Evolutionary conservation across 768 basidiomycete species (phyloP).

Genomic region (Tephrocybe rancida): DNA sequence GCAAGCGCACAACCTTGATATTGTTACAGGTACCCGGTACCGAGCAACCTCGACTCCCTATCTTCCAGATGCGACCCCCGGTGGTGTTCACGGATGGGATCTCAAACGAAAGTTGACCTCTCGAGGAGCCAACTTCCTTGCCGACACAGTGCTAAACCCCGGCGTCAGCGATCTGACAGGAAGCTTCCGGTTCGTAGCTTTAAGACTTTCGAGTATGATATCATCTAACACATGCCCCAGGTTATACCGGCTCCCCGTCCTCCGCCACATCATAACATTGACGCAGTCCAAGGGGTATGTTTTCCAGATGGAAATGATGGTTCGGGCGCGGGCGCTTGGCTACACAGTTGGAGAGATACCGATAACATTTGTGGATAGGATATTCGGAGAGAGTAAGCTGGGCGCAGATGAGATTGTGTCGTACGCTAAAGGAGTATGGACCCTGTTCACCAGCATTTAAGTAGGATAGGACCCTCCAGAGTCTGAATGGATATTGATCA

Average conservation of each 20-base stretch:
- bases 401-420: slow-evolving; percentile 87
- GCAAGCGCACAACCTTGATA: slow-evolving; percentile 85
- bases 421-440: slow-evolving; percentile 86
- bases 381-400: slow-evolving; percentile 93
- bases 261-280: slow-evolving; percentile 81
- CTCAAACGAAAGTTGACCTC: slow-evolving; percentile 87
- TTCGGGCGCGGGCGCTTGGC: slow-evolving; percentile 79
- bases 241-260: slow-evolving; percentile 74
- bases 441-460: slow-evolving; percentile 73
- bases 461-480: no score
- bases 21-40: slow-evolving; percentile 93
- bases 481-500: no score
- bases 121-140: slow-evolving; percentile 88
- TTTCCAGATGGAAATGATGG: slow-evolving; percentile 99
- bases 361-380: slow-evolving; percentile 92
- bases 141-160: slow-evolving; percentile 81
- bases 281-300: slow-evolving; percentile 91
- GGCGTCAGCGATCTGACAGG: slow-evolving; percentile 92
- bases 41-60: slow-evolving; percentile 61
- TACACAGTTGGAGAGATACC: slow-evolving; percentile 90
- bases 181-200: slow-evolving; percentile 70
- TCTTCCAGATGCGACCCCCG: slow-evolving; percentile 62
- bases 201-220: background rate
- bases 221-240: slow-evolving; percentile 33
- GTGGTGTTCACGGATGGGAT: slow-evolving; percentile 94